Evolutionary conservation across 2,329 filamentous ascomycete species (phyloP), one percentile per base, ranked within the genome.

Genomic region (Neocatenulostroma microsporum): DNA sequence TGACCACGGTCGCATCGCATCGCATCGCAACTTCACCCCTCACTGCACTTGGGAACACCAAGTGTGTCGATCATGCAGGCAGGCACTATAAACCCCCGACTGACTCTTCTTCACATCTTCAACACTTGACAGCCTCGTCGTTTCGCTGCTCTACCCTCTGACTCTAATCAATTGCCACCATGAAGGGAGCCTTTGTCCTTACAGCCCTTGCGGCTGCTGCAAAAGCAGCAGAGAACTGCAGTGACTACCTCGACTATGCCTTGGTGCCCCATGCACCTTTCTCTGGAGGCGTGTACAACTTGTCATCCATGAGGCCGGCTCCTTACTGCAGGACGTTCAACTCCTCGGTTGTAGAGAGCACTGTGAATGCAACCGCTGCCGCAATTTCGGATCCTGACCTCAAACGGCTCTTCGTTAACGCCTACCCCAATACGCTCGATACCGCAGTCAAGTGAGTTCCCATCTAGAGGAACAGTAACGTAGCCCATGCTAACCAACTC

Each of bases 401-500:
- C 14, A 78, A 72, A 55, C 70, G 79, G 3, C 65, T 87, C 9
- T 87, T 87, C 53, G 62, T 77, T 47, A 87, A 87, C 55, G 68
- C 77, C 2, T 86, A 77, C 54, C 82, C 82, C 0, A 87, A 84
- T 57, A 84, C 81, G 0, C 66, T 87, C 9, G 82, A 85, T 52
- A 85, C 82, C 0, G 80, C n/a, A n/a, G n/a, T n/a, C n/a, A n/a
- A n/a, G n/a, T n/a, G n/a, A n/a, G n/a, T n/a, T n/a, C n/a, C 9
- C 23, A 24, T 8, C 23, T 24, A 24, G 8, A n/a, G 8, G 23
- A 8, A n/a, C 8, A 24, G 8, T 24, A 24, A n/a, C 9, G 72
- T 85, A 13, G 12, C 21, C 13, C 7, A 10, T 18, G 11, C 20
- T 8, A n/a, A n/a, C n/a, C n/a, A n/a, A n/a, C n/a, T n/a, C n/a